Evolutionary conservation across 2,329 filamentous ascomycete genomes (phyloP), one percentile per base, ranked within the genome.

Genomic region (Cladosporium colombiae): DNA sequence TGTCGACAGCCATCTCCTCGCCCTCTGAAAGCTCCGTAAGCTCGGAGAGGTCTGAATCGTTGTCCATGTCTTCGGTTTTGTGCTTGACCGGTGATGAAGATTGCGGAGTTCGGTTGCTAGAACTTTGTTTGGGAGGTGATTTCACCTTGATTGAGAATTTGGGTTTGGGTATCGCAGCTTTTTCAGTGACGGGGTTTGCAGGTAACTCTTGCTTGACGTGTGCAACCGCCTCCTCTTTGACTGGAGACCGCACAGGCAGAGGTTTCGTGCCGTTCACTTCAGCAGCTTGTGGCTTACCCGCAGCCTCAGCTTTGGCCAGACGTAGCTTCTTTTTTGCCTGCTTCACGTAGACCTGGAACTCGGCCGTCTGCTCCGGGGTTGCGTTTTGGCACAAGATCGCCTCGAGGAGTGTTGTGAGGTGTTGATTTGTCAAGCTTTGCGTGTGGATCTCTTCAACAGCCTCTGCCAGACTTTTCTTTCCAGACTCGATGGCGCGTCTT

Each of bases 361-460:
- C 70, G 23, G 50, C 40, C 33, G 74, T 78, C 67, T 84, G 79
- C 62, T 78, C 73, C 31, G 72, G 64, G 2, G 78, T 80, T 40
- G 78, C 73, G 25, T 72, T 77, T 64, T 80, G 77, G 13, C 76
- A 74, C 37, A 83, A 75, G 35, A 83, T 77, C 8, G 77, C 76
- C 44, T 81, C 75, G 7, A 85, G 75, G 4, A 82, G 72, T 29
- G 76, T 70, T 49, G 77, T 75, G 27, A 83, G 70, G 23, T 68
- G 68, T 18, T 70, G 63, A 58, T 83, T 75, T 18, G 66, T 71
- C 33, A 76, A 73, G 70, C 79, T 80, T 62, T 80, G 73, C 29
- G 77, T 70, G 71, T 79, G 80, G 55, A 84, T 74, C 59, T 80
- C 74, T 65, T 78, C 74, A 11, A 84, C 71, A 14, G 81, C 81